phyloP scores from a whole-genome alignment of 1,284 basidiomycete species.

The Melanopsichium pennsylvanicum region DNA sequence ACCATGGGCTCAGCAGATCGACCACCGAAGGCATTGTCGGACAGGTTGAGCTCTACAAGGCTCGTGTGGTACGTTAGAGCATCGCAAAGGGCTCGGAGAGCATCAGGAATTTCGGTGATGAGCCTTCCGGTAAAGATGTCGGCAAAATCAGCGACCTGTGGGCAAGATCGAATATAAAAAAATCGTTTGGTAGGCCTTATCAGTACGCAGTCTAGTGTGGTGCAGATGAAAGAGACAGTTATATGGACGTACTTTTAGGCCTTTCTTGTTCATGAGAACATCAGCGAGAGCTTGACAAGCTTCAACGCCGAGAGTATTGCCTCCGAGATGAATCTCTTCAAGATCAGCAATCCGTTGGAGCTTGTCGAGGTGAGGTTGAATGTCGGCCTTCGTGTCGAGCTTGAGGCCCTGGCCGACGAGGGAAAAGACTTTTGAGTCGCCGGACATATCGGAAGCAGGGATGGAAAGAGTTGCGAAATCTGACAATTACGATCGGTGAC shows the following conservation, averaged over 20 bases:
- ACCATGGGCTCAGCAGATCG: constrained; percentile 95
- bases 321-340: constrained; percentile 87
- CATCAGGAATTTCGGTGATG: constrained; percentile 91
- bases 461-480: neutral
- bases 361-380: constrained; percentile 73
- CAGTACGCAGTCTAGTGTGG: neutral
- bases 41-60: constrained; percentile 87
- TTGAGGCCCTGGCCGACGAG: constrained; percentile 72
- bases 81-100: constrained; percentile 86
- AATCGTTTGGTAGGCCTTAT: neutral
- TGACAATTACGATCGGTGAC: too few relatives aligned
- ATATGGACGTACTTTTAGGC: constrained; percentile 78
- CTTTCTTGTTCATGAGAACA: constrained; percentile 76
- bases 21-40: constrained; percentile 96
- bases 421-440: constrained; percentile 42
- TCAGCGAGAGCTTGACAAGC: constrained; percentile 86
- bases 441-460: constrained; percentile 25
- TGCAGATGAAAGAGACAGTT: neutral
- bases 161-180: neutral
- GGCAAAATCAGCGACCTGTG: constrained; percentile 90
- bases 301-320: constrained; percentile 94
- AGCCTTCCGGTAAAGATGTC: constrained; percentile 98
- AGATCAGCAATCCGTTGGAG: constrained; percentile 75
- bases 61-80: constrained; percentile 81
- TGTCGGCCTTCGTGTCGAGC: constrained; percentile 80